Evolutionary conservation across 257 asterid genomes (phyloP).

Genomic region (Plectranthus barbatus): DNA sequence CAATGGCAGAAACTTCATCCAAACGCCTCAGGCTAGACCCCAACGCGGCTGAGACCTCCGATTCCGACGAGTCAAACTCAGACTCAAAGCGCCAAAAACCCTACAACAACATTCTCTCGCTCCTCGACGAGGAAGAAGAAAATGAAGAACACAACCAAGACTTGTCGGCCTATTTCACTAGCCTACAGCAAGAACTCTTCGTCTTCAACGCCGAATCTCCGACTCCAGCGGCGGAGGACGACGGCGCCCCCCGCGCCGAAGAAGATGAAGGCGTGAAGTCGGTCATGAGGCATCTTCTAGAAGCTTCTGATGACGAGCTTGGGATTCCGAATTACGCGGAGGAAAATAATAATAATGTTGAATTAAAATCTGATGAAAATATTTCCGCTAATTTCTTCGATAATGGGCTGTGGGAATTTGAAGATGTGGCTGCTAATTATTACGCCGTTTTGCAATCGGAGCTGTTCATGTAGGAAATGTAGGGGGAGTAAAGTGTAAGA

Average conservation of each 20-base stretch:
- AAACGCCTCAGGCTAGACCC: constrained; percentile 56
- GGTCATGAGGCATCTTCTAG: constrained; percentile 69
- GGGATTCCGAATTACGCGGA: constrained; percentile 46
- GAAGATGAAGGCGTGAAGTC: constrained; percentile 33
- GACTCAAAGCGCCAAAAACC: constrained; percentile 44
- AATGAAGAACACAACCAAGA: constrained; percentile 27
- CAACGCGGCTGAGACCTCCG: not conserved
- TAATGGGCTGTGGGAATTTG: constrained; percentile 66
- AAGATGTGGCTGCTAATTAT: constrained; percentile 66
- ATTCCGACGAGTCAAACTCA: constrained; percentile 5
- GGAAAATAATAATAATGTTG: constrained; percentile 17
- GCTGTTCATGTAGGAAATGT: constrained; percentile 47
- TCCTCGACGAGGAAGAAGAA: constrained; percentile 57
- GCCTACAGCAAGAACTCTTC: constrained; percentile 49
- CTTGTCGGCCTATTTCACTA: constrained; percentile 38
- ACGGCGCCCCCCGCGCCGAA: not conserved
- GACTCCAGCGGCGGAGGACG: constrained; percentile 3
- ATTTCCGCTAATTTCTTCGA: constrained; percentile 23
- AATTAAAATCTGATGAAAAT: constrained; percentile 12
- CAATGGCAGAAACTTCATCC: constrained; percentile 44
- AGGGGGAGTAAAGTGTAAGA: constrained; percentile 17
- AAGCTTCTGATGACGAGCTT: constrained; percentile 88
- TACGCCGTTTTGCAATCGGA: constrained; percentile 53
- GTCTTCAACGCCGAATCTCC: constrained; percentile 20
- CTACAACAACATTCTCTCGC: constrained; percentile 33